Evolutionary conservation across 768 basidiomycete genomes (phyloP).

Genomic region (Naganishia randhawae): DNA sequence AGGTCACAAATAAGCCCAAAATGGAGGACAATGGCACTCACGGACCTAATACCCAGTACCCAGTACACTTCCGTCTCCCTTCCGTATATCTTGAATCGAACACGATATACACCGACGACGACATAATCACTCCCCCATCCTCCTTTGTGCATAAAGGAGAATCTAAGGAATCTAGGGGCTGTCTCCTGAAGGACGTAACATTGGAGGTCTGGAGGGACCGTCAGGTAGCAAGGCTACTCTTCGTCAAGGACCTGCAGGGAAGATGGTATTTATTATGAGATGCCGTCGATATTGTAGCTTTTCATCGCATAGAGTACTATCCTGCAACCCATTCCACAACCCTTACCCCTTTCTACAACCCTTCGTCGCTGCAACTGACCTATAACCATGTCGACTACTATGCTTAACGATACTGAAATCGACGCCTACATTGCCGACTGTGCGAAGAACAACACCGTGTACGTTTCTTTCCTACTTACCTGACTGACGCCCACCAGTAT

Average conservation of each 20-base stretch:
- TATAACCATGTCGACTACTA: not conserved
- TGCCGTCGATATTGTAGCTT: not conserved
- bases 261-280: not conserved
- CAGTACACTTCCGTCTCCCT: too few relatives aligned
- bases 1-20: too few relatives aligned
- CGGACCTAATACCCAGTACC: too few relatives aligned
- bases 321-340: not conserved
- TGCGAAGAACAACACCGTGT: slow-evolving; percentile 8
- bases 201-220: not conserved
- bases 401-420: not conserved
- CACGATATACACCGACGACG: too few relatives aligned
- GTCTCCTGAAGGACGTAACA: not conserved
- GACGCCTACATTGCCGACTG: not conserved
- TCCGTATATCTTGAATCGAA: too few relatives aligned
- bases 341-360: not conserved
- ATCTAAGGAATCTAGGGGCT: not conserved
- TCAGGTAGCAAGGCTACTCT: too few relatives aligned
- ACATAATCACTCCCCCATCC: too few relatives aligned
- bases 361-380: not conserved
- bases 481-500: not conserved
- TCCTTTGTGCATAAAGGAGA: not conserved
- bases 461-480: not conserved
- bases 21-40: too few relatives aligned
- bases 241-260: not conserved
- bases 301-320: not conserved